A percentile compares a stretch with the other conserved stretches of the same genome.
Conservation (phyloP, 495 filamentous ascomycete genomes). For the Penicillium cataractarum region DNA sequence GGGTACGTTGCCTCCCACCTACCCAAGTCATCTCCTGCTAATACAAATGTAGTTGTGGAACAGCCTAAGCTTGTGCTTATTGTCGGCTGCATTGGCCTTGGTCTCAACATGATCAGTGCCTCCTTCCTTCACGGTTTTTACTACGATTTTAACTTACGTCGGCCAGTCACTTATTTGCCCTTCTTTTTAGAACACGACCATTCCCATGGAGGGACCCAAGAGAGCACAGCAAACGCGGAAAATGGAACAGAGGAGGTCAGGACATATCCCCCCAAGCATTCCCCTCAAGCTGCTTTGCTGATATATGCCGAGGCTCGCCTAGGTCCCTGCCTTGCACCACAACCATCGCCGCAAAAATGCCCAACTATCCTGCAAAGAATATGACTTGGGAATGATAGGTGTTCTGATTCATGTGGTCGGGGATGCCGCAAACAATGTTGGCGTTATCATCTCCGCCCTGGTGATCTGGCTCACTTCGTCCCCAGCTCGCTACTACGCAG, state of each 20-base stretch:
- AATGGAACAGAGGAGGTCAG: neutral
- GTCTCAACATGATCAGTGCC: conserved; percentile 75
- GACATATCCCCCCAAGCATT: no score
- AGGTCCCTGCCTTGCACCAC: neutral
- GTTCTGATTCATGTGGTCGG: neutral
- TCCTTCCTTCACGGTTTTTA: conserved; percentile 71
- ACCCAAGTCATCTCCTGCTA: conserved; percentile 14
- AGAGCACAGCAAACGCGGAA: neutral
- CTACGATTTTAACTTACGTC: neutral
- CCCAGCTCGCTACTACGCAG: conserved; percentile 45
- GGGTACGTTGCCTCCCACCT: conserved; percentile 25
- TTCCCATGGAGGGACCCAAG: neutral
- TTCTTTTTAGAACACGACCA: neutral
- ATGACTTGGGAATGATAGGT: neutral
- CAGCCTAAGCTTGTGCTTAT: conserved; percentile 75
- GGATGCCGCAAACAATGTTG: neutral
- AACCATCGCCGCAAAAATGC: neutral
- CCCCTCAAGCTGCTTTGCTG: neutral
- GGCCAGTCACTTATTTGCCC: neutral
- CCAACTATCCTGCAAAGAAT: neutral
- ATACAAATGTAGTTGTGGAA: conserved; percentile 54
- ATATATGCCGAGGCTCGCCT: neutral
- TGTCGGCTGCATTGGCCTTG: conserved; percentile 76
- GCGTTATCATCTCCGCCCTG: conserved; percentile 25
- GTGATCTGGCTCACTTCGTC: conserved; percentile 44